Evolutionary conservation across 2,329 filamentous ascomycete genomes (phyloP).

Genomic region (Verticillium zaregamsianum): DNA sequence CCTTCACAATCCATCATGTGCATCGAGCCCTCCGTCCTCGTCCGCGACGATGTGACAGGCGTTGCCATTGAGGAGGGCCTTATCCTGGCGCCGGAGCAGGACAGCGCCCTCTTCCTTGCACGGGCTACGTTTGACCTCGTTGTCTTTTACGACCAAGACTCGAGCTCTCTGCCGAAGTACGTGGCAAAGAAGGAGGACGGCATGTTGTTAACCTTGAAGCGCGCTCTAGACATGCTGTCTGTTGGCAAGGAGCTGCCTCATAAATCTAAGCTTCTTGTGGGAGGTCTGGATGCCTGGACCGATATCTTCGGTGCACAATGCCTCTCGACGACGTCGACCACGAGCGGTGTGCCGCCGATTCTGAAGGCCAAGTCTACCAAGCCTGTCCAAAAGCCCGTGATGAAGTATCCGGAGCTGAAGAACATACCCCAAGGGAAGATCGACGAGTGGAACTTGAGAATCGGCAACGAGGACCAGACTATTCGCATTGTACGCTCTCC

Average conservation of each 20-base stretch:
- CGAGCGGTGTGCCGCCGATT: neutral
- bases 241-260: constrained; percentile 70
- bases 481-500: neutral
- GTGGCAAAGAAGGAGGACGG: constrained; percentile 33
- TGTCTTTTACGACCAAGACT: constrained; percentile 80
- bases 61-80: constrained; percentile 63
- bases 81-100: constrained; percentile 66
- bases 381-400: neutral
- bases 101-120: constrained; percentile 68
- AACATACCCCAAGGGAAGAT: neutral
- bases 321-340: neutral
- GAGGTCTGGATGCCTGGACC: constrained; percentile 83
- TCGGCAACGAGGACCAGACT: neutral
- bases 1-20: constrained; percentile 81
- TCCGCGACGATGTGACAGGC: constrained; percentile 63
- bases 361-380: neutral
- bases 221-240: constrained; percentile 81
- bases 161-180: constrained; percentile 44
- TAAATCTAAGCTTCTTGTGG: constrained; percentile 71
- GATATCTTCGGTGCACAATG: constrained; percentile 64
- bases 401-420: neutral
- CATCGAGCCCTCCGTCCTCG: constrained; percentile 72
- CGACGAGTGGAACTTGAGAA: neutral
- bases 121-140: constrained; percentile 78
- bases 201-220: constrained; percentile 68